Percentiles rank a stretch among this genome's conserved stretches.
Conservation (phyloP, 2,329 filamentous ascomycete species). For the Colletotrichum euphorbiae region DNA sequence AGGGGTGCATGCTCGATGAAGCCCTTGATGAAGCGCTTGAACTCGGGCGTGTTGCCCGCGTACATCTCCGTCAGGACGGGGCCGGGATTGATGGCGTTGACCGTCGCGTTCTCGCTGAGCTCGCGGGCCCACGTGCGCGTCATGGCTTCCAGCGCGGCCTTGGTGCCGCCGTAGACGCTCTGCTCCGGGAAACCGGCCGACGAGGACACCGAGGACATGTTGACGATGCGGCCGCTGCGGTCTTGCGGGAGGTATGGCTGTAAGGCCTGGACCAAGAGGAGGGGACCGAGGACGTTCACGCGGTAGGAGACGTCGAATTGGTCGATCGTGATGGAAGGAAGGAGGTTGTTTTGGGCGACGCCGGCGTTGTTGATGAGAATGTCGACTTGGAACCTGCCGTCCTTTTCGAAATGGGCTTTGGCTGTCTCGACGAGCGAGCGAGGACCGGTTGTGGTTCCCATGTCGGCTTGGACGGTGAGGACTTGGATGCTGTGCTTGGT, state of each 20-base stretch:
- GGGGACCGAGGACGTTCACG: conserved; percentile 84
- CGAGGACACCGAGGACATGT: conserved; percentile 66
- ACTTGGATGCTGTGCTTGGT: conserved; percentile 69
- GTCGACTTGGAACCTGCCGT: conserved; percentile 74
- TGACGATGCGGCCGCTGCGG: conserved; percentile 69
- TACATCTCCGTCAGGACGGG: conserved; percentile 68
- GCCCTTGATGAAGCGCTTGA: conserved; percentile 55
- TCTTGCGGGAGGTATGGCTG: conserved; percentile 76
- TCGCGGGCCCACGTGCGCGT: conserved; percentile 70
- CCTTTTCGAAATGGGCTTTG: conserved; percentile 56
- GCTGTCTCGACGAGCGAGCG: conserved; percentile 68
- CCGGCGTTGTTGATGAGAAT: conserved; percentile 92
- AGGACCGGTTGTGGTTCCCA: conserved; percentile 71
- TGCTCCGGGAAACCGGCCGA: conserved; percentile 65
- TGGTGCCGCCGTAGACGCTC: conserved; percentile 68
- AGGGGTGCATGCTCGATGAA: conserved; percentile 69
- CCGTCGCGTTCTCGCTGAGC: conserved; percentile 63
- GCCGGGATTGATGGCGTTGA: conserved; percentile 69
- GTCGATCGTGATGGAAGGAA: conserved; percentile 70
- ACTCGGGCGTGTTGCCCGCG: conserved; percentile 54
- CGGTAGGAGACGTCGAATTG: conserved; percentile 80
- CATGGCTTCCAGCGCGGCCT: conserved; percentile 70
- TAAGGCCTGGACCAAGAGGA: conserved; percentile 81
- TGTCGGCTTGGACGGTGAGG: conserved; percentile 76
- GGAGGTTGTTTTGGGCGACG: conserved; percentile 71